Evolutionary conservation across 2,329 filamentous ascomycete species (phyloP), one percentile per base, ranked within the genome.

Genomic region (Aureobasidium vineae): DNA sequence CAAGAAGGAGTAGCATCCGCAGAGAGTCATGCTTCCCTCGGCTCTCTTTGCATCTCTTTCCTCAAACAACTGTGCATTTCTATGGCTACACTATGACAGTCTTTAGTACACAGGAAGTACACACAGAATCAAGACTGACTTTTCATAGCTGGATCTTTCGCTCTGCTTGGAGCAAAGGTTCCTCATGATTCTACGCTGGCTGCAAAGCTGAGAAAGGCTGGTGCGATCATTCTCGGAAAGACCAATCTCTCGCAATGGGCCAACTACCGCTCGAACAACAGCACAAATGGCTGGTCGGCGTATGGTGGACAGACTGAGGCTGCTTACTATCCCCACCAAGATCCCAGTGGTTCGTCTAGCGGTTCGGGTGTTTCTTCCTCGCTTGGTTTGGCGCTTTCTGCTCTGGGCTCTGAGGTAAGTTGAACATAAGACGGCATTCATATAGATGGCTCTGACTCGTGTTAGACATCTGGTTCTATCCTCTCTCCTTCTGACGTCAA

Each of bases 221-320:
- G 88, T 2, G 85, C 82, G 1, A 79, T 90, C 49, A 84, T 90
- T 49, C 79, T 91, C 0, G 89, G 88, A 54, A 90, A 90, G 75
- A 78, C 86, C 0, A 88, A 86, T 66, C 73, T 90, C 33, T 86
- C 82, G 1, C 83, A 90, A 72, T 90, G 87, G 86, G 85, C 85
- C 2, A 87, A 88, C 70, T 86, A 79, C 64, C 79, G 88, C 11
- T 85, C 83, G 3, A 73, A 72, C 11, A 88, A 87, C 70, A 79
- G 79, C 5, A 83, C 78, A 13, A 85, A 85, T 66, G 88, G 88
- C 5, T 90, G 88, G 88, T 86, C 83, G 53, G 84, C 87, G 0
- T 80, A 85, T 67, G 86, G 86, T 8, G 88, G 87, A 0, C 88
- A 90, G 72, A 83, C 82, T 0, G 80, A 82, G 40, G 87, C 78